Percentiles rank a stretch among this genome's conserved stretches.
Evolutionary conservation across 352 stramenopile species (phyloP).

Genomic region (Pythium pyrilobum): DNA sequence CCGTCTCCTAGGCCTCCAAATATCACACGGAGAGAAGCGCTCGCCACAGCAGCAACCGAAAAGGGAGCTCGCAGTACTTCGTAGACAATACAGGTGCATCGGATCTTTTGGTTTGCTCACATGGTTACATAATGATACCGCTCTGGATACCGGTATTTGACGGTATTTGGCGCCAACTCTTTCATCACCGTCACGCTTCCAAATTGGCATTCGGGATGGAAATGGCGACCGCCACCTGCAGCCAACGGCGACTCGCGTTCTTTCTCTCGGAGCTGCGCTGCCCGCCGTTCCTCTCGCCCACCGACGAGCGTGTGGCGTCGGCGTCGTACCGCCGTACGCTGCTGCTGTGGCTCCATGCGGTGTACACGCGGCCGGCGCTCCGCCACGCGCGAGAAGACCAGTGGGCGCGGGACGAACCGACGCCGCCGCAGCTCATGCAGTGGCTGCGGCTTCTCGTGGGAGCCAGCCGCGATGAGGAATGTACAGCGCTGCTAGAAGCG

Average conservation of each 20-base stretch:
- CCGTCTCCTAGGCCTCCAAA: neutral
- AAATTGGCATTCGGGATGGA: too few species aligned
- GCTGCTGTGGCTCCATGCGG: constrained; percentile 37
- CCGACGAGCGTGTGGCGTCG: constrained; percentile 8
- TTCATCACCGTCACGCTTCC: neutral
- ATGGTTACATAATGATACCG: constrained; percentile 9
- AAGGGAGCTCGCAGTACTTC: too few species aligned
- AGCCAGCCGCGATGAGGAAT: constrained; percentile 21
- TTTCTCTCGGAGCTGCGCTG: constrained; percentile 30
- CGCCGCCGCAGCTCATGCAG: constrained; percentile 18
- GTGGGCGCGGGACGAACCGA: constrained; percentile 29
- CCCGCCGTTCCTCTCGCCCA: constrained; percentile 26
- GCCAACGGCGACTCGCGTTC: constrained; percentile 12
- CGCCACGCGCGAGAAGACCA: constrained; percentile 22
- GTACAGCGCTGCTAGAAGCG: constrained; percentile 19
- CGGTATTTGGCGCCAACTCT: constrained; percentile 15
- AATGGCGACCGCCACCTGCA: too few species aligned
- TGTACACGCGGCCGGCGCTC: constrained; percentile 26
- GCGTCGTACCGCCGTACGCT: constrained; percentile 25
- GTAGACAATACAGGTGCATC: too few species aligned
- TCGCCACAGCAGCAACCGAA: too few species aligned
- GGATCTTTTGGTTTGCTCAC: too few species aligned
- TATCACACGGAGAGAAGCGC: neutral
- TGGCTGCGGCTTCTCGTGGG: constrained; percentile 32
- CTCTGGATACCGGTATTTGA: neutral